Evolutionary conservation across 2,329 filamentous ascomycete species (phyloP), one percentile per base, ranked within the genome.

Genomic region (Trichoderma sp.): DNA sequence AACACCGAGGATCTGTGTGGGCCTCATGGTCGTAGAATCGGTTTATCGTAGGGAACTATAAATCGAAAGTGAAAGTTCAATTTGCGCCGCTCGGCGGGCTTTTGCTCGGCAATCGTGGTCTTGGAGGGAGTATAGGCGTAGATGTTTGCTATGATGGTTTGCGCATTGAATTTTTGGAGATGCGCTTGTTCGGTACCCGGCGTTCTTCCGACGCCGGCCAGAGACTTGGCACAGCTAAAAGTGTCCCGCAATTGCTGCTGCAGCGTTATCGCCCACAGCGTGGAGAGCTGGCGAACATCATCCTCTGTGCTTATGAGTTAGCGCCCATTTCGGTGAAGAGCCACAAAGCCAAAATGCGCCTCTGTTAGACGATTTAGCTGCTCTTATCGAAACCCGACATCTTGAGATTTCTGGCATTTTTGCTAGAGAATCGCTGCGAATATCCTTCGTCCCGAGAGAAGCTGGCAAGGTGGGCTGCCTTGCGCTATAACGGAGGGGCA

Each of bases 1-100:
- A 76, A 89, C 83, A 74, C 86, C 85, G 75, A 97, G 89, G 72
- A 83, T 79, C 76, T 87, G 84, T 18, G 91, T 92, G 68, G 91
- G 87, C 79, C 88, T 86, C 89, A 92, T 92, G 71, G 78, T 82
- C 74, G 70, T 58, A 54, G 68, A 26, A 64, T 61, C 18, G n/a
- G 30, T 65, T 61, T 13, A 11, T 26, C 14, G 34, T 11, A 49
- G 32, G 32, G 7, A 8, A 14, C 24, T 10, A 6, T 10, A 14
- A 32, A 24, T 24, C n/a, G 37, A 24, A 37, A 18, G 8, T n/a
- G 24, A 46, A n/a, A 13, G 10, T 43, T 43, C n/a, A 26, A 43
- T 39, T 32, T 55, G 21, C 55, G 24, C 39, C 49, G 56, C 24
- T 34, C 43, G 32, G 56, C 34, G 52, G 39, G 26, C 14, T 54